phyloP scores from a whole-genome alignment of 2,329 filamentous ascomycete genomes.

The Alternaria angustiovoidea region DNA sequence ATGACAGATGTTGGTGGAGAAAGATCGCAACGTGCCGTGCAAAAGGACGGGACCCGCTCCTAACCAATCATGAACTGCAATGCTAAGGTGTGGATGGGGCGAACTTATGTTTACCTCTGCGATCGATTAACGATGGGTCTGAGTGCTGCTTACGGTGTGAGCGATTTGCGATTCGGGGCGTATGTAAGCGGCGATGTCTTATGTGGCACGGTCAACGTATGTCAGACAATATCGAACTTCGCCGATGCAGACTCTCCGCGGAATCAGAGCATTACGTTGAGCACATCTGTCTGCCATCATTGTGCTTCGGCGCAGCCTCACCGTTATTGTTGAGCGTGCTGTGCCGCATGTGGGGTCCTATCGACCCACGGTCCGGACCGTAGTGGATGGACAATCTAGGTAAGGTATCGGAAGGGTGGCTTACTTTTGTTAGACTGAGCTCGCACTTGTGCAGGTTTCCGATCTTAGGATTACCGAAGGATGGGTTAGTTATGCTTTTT shows the following conservation, averaged over 20 bases:
- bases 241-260: not conserved
- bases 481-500: not conserved
- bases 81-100: not conserved
- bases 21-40: not conserved
- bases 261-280: not conserved
- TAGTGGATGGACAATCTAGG: not conserved
- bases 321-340: not conserved
- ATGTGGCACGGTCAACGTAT: conserved; percentile 1
- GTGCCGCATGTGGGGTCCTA: not conserved
- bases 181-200: not conserved
- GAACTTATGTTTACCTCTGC: not conserved
- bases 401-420: not conserved
- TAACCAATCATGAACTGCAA: not conserved
- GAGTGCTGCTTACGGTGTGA: not conserved
- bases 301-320: not conserved
- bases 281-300: not conserved
- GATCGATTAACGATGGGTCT: not conserved
- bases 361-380: conserved; percentile 1
- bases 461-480: not conserved
- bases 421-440: not conserved
- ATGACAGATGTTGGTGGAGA: not conserved
- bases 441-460: not conserved
- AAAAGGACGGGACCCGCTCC: not conserved
- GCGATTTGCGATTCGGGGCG: not conserved
- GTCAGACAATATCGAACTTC: conserved; percentile 4